Conservation (phyloP, 1,284 basidiomycete species). For the Cryptococcus depauperatus region DNA sequence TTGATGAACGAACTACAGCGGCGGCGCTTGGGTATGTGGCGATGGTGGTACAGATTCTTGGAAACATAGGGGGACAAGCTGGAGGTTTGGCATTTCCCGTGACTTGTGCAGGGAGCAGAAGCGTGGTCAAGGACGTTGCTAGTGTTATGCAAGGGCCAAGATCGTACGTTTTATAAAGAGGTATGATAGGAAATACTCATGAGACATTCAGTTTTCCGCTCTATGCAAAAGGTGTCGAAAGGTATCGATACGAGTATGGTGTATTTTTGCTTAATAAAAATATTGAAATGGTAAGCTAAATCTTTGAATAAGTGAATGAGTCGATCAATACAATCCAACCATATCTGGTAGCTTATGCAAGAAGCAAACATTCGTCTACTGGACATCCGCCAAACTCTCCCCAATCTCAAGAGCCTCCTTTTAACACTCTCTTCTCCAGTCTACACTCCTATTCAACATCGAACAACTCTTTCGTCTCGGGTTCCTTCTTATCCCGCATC, state of each 20-base stretch:
- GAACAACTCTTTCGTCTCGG: not conserved
- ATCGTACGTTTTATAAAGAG: conserved; percentile 56
- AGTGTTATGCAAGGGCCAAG: conserved; percentile 87
- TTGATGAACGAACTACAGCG: conserved; percentile 75
- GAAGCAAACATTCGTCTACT: conserved; percentile 75
- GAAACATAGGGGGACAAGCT: conserved; percentile 53
- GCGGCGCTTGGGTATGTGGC: conserved; percentile 82
- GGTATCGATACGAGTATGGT: conserved; percentile 94
- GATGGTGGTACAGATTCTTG: conserved; percentile 69
- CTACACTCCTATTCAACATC: conserved; percentile 1
- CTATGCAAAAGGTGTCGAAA: conserved; percentile 87
- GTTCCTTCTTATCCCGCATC: too few species aligned
- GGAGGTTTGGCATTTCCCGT: conserved; percentile 78
- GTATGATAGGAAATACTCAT: not conserved
- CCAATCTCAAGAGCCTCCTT: conserved; percentile 89
- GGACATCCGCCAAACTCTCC: conserved; percentile 90
- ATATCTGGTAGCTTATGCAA: conserved; percentile 64
- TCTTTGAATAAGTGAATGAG: conserved; percentile 2
- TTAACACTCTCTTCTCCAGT: conserved; percentile 56
- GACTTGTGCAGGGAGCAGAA: conserved; percentile 77
- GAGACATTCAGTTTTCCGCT: conserved; percentile 84
- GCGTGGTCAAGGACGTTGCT: conserved; percentile 79
- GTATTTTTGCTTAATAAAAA: conserved; percentile 96
- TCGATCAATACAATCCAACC: too few species aligned
- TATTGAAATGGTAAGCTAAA: conserved; percentile 85